These are phyloP conservation scores for Curvularia sp. DNA, from an alignment of 2,329 filamentous ascomycete genomes.

Conservation along the genomic window DNA sequence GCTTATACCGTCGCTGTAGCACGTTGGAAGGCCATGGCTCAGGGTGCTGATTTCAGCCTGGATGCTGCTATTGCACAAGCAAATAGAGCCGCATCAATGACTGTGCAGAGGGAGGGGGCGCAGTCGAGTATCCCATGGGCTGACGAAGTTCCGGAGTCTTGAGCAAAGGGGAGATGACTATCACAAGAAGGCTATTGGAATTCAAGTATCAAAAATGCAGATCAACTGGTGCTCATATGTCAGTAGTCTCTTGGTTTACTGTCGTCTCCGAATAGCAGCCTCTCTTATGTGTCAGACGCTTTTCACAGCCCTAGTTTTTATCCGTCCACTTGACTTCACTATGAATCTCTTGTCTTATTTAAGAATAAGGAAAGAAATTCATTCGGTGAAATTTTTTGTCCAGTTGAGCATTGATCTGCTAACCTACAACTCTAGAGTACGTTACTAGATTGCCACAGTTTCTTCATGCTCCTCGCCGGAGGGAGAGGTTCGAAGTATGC, in stretches of 20 bases:
- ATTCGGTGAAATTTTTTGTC: no score
- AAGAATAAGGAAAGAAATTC: no score
- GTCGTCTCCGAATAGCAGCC: neutral
- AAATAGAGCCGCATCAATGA: slow-evolving; percentile 68
- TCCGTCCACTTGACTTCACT: neutral
- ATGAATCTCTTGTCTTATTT: no score
- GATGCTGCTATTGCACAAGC: slow-evolving; percentile 67
- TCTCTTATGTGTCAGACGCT: neutral
- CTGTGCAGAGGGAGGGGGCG: slow-evolving; percentile 70
- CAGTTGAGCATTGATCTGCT: no score
- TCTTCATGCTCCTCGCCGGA: no score
- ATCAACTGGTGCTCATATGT: neutral
- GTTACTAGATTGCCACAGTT: no score
- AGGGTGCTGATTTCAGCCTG: slow-evolving; percentile 56
- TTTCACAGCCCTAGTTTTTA: neutral
- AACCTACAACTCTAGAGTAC: no score
- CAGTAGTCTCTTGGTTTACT: neutral
- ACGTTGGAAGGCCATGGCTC: slow-evolving; percentile 52
- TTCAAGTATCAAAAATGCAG: neutral
- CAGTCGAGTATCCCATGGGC: slow-evolving; percentile 72
- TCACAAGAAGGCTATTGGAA: neutral
- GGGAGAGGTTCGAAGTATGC: no score
- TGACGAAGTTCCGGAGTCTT: slow-evolving; percentile 57
- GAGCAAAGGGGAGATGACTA: neutral
- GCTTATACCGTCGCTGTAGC: slow-evolving; percentile 81